Percentiles rank a stretch among this genome's conserved stretches.
phyloP scores from a whole-genome alignment of 192 early-diverging fungal genomes.

The Phlyctochytrium arcticum region DNA sequence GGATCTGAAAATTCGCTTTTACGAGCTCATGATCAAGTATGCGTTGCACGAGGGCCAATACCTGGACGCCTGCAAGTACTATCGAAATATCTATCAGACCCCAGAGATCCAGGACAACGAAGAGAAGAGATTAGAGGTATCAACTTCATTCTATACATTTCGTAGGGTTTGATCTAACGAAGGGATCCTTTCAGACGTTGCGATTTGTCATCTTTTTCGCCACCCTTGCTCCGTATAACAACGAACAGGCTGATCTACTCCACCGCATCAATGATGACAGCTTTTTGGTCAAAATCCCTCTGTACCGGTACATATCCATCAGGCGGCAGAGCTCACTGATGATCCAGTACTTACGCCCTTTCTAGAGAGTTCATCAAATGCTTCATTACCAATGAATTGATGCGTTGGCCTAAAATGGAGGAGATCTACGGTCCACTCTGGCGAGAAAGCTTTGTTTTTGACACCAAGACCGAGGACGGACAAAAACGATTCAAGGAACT shows the following conservation, averaged over 20 bases:
- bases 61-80: constrained; percentile 89
- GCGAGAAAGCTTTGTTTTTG: constrained; percentile 72
- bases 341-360: background rate
- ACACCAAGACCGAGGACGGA: constrained; percentile 66
- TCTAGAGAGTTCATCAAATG: constrained; percentile 75
- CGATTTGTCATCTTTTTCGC: constrained; percentile 82
- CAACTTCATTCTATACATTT: background rate
- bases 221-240: constrained; percentile 86
- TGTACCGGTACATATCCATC: constrained; percentile 59
- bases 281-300: constrained; percentile 66
- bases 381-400: constrained; percentile 89
- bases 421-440: constrained; percentile 79
- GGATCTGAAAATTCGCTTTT: constrained; percentile 94
- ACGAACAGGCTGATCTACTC: constrained; percentile 93
- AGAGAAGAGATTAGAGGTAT: constrained; percentile 66
- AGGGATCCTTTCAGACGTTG: no score
- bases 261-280: constrained; percentile 81
- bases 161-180: background rate
- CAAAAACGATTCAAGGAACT: constrained; percentile 75
- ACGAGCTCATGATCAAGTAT: constrained; percentile 93
- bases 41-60: constrained; percentile 88
- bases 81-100: constrained; percentile 86
- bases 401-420: constrained; percentile 93
- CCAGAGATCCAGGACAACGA: constrained; percentile 75
- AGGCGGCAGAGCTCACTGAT: background rate